Evolutionary conservation across 1,284 basidiomycete genomes (phyloP).

Genomic region (Taiwanofungus camphoratus): DNA sequence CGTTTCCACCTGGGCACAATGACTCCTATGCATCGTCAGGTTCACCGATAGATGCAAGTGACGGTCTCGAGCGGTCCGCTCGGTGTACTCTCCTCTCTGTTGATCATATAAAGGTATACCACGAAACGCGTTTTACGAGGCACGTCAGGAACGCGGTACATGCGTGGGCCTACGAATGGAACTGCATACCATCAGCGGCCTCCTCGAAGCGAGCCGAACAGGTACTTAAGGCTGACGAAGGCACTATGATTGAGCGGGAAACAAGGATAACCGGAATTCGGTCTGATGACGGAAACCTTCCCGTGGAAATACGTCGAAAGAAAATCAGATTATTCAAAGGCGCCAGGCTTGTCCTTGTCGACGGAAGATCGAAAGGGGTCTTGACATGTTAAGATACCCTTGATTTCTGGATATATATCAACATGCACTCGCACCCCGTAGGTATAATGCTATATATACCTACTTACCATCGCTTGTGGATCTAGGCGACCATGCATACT

Average conservation of each 20-base stretch:
- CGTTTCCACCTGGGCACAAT: neutral
- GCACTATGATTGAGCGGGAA: neutral
- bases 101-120: slow-evolving; percentile 60
- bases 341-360: slow-evolving; percentile 17
- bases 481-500: too few species aligned
- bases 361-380: slow-evolving; percentile 13
- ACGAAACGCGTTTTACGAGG: slow-evolving; percentile 45
- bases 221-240: neutral
- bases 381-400: slow-evolving; percentile 6
- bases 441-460: too few species aligned
- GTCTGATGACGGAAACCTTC: neutral
- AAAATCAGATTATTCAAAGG: slow-evolving; percentile 17
- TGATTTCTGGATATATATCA: too few species aligned
- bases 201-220: too few species aligned
- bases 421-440: too few species aligned
- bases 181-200: neutral
- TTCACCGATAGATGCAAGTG: neutral
- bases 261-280: neutral
- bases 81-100: slow-evolving; percentile 26
- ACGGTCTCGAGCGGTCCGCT: neutral
- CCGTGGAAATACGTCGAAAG: neutral
- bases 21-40: slow-evolving; percentile 5
- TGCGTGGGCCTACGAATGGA: slow-evolving; percentile 38
- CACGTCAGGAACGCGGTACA: slow-evolving; percentile 46
- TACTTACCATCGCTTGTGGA: too few species aligned